phyloP scores from a whole-genome alignment of 1,284 basidiomycete species.

The Lignosus rhinocerotis region DNA sequence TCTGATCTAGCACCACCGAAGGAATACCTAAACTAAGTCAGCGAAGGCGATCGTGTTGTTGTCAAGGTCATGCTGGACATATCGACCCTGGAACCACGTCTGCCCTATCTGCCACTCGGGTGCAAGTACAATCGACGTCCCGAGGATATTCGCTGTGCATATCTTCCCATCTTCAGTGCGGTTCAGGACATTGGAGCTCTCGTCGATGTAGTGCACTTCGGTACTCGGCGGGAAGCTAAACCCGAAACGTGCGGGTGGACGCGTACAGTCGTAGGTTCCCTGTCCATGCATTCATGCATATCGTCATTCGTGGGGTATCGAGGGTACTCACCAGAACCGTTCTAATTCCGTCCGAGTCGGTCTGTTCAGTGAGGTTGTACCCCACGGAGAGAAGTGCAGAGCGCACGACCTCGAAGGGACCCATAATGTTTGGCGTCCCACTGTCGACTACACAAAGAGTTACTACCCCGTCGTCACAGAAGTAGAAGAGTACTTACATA shows the following conservation, averaged over 20 bases:
- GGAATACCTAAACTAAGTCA: neutral
- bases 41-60: constrained; percentile 17
- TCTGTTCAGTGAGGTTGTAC: constrained; percentile 17
- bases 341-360: constrained; percentile 7
- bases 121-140: constrained; percentile 15
- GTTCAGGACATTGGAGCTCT: constrained; percentile 20
- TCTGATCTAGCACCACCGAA: no score
- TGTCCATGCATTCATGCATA: neutral
- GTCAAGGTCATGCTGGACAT: constrained; percentile 20
- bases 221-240: constrained; percentile 22
- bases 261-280: constrained; percentile 23
- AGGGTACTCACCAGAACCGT: constrained; percentile 6
- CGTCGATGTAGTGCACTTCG: constrained; percentile 19
- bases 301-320: neutral
- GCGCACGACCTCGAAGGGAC: constrained; percentile 8
- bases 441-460: constrained; percentile 10
- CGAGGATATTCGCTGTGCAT: constrained; percentile 22
- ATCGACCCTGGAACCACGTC: constrained; percentile 24
- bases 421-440: constrained; percentile 19
- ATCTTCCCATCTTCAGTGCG: constrained; percentile 18
- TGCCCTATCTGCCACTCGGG: constrained; percentile 19
- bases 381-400: constrained; percentile 2
- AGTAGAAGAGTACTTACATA: neutral
- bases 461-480: neutral
- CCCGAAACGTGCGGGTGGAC: constrained; percentile 16